Evolutionary conservation across 2,329 filamentous ascomycete genomes (phyloP).

Genomic region (Cladosporium austrohemisphaericum): DNA sequence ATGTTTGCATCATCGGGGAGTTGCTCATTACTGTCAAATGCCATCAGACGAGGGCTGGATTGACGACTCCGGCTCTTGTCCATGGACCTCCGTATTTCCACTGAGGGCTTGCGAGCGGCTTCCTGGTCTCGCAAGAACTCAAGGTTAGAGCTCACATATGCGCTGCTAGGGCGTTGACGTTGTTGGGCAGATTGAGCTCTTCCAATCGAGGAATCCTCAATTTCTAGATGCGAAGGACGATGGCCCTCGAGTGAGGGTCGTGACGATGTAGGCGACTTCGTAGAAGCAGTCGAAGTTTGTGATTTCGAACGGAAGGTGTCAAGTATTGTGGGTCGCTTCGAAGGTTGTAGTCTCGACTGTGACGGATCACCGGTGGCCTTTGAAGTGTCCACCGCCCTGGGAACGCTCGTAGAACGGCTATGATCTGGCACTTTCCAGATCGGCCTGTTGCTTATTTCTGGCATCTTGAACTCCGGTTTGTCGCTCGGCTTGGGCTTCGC

Average conservation of each 20-base stretch:
- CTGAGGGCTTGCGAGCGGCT: conserved; percentile 40
- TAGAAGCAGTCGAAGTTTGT: conserved; percentile 43
- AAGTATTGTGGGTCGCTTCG: conserved; percentile 39
- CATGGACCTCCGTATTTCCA: conserved; percentile 7
- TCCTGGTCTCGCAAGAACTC: conserved; percentile 80
- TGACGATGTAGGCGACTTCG: conserved; percentile 52
- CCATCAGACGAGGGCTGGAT: conserved; percentile 10
- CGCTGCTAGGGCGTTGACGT: conserved; percentile 72
- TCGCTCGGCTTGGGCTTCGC: conserved; percentile 6
- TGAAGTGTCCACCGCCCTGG: conserved; percentile 40
- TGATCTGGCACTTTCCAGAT: conserved; percentile 55
- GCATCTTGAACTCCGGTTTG: conserved; percentile 25
- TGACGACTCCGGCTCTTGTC: conserved; percentile 13
- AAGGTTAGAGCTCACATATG: conserved; percentile 76
- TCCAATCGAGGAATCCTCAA: conserved; percentile 49
- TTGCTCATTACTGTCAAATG: conserved; percentile 34
- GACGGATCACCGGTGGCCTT: conserved; percentile 35
- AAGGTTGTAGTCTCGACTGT: conserved; percentile 31
- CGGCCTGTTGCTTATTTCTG: conserved; percentile 42
- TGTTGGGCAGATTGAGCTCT: conserved; percentile 62
- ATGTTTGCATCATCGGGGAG: conserved; percentile 60
- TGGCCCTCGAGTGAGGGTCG: conserved; percentile 69
- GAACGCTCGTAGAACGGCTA: conserved; percentile 47
- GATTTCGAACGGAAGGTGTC: conserved; percentile 50
- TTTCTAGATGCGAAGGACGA: conserved; percentile 61